Evolutionary conservation across 164 flowering plant species (phyloP).

Genomic region (Vitis amurensis): DNA sequence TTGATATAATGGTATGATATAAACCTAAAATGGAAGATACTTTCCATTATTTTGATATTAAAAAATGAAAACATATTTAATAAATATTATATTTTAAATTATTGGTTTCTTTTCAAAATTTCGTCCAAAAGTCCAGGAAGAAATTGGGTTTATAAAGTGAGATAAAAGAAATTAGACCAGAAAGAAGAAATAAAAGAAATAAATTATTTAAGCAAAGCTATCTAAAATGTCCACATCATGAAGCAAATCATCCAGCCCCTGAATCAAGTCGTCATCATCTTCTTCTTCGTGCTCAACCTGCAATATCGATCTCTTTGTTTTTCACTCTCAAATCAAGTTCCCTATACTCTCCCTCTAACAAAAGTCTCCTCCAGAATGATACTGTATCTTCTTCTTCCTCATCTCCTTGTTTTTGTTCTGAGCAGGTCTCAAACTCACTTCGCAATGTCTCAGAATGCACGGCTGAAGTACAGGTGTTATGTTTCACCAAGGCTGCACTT

Average conservation of each 20-base stretch:
- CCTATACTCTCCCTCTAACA: background rate
- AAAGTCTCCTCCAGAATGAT: slow-evolving; percentile 10
- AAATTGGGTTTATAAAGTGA: too few relatives aligned
- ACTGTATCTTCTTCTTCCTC: background rate
- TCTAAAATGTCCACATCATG: slow-evolving; percentile 3
- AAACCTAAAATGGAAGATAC: too few relatives aligned
- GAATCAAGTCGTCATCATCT: too few relatives aligned
- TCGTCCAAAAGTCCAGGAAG: too few relatives aligned
- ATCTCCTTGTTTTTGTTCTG: background rate
- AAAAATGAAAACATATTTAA: too few relatives aligned
- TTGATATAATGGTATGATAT: too few relatives aligned
- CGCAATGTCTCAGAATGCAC: background rate
- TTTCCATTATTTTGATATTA: too few relatives aligned
- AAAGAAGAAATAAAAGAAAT: too few relatives aligned
- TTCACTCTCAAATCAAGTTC: background rate
- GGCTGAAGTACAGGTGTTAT: background rate
- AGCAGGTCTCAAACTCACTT: background rate
- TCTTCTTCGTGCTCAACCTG: too few relatives aligned
- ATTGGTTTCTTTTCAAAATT: too few relatives aligned
- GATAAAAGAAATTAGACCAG: too few relatives aligned
- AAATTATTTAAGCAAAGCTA: background rate
- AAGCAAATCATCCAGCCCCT: background rate
- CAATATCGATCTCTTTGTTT: background rate
- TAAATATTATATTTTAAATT: too few relatives aligned
- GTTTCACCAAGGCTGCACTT: background rate